These are phyloP conservation scores for Vanrija humicola DNA, from an alignment of 1,284 basidiomycete species.

Conservation along the genomic window DNA sequence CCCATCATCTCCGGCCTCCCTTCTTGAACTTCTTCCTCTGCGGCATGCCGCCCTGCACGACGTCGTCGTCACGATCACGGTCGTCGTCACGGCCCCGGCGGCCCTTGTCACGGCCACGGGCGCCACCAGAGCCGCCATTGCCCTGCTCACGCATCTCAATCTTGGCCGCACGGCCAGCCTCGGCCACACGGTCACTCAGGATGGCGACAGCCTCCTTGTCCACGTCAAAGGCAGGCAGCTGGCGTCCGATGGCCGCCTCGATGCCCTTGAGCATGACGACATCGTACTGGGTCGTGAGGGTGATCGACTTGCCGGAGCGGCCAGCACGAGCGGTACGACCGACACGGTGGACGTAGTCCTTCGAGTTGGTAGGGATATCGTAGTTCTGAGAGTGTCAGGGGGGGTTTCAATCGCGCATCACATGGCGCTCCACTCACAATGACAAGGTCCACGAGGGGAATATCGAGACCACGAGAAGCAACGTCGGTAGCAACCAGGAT, in stretches of 20 bases:
- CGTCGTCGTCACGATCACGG: slow-evolving; percentile 82
- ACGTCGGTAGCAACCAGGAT: slow-evolving; percentile 96
- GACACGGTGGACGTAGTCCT: slow-evolving; percentile 85
- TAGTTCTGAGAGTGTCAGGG: slow-evolving; percentile 60
- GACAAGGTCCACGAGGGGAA: slow-evolving; percentile 92
- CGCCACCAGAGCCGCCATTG: slow-evolving; percentile 52
- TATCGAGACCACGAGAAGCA: slow-evolving; percentile 94
- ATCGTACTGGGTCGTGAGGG: slow-evolving; percentile 96
- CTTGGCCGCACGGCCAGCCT: slow-evolving; percentile 78
- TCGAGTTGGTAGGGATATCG: slow-evolving; percentile 96
- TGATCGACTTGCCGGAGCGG: slow-evolving; percentile 89
- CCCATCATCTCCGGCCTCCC: background rate
- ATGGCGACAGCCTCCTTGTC: slow-evolving; percentile 88
- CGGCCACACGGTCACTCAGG: slow-evolving; percentile 81
- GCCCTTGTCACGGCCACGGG: slow-evolving; percentile 55
- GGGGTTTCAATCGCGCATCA: background rate
- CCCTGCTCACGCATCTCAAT: slow-evolving; percentile 59
- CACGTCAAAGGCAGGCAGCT: slow-evolving; percentile 85
- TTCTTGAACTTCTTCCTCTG: slow-evolving; percentile 42
- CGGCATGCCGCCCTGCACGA: slow-evolving; percentile 50
- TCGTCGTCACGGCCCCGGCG: slow-evolving; percentile 63
- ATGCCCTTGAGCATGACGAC: slow-evolving; percentile 95
- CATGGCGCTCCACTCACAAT: slow-evolving; percentile 52
- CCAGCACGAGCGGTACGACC: slow-evolving; percentile 67
- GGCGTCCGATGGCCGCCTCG: slow-evolving; percentile 85